Base-by-base conservation (phyloP, 2,329 filamentous ascomycete genomes). In the Sarocladiaceae sp. region DNA sequence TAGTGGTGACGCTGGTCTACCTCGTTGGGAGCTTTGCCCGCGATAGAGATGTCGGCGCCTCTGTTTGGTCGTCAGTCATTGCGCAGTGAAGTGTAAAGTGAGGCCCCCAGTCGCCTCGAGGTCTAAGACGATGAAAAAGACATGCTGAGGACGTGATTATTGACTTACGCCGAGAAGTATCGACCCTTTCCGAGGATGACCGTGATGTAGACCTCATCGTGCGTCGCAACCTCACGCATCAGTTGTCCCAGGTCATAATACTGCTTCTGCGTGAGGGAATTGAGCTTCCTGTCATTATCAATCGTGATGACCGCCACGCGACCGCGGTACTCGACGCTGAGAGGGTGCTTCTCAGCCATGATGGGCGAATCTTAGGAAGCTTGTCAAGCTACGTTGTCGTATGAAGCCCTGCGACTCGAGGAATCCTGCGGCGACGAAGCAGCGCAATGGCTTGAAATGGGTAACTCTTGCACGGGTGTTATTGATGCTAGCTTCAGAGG, bases 251-350 rank as follows among this genome's bases (percentile, higher is more conserved):
- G 74, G 23, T 81, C 74, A 62, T 85, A 95, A 71, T 96, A 97
- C 43, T 82, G 74, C 49, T 77, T 68, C 56, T 77, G 73, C 48
- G 69, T 76, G 43, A 96, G 68, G 24, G 91, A 88, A 63, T 94
- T 94, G 63, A 97, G 86, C 69, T 96, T 96, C 60, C 82, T 78
- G 45, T 83, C 78, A 43, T 87, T 84, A 66, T 90, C 83, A 59
- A 98, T 82, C 15, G 88, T 95, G 63, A 98, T 82, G 59, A 90
- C 79, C 57, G 91, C 67, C 13, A 68, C 57, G 50, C 66, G 65
- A 44, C 63, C 65, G 44, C 58, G 64, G 51, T 67, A 67, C 48
- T 69, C 65, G 47, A 69, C 48, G 7, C 48, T 54, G 51, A 69
- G 58, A 52, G 63, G 55, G 24, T 57, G 50, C 18, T 35, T 15